Conservation (phyloP, 192 early-diverging fungal species). For the Dispira parvispora region DNA sequence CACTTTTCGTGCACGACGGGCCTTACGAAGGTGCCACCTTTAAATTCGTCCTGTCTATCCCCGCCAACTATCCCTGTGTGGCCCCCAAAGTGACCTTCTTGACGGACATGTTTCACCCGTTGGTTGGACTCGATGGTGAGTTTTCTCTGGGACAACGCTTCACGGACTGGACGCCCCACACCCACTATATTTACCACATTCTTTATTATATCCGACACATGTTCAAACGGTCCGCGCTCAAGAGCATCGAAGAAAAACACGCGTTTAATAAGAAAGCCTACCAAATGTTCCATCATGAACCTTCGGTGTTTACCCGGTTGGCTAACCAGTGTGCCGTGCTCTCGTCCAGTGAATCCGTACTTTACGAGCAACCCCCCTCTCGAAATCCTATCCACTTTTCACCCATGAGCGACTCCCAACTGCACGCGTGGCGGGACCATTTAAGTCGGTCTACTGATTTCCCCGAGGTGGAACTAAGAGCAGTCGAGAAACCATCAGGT, state of each 20-base stretch:
- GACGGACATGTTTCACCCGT: conserved; percentile 10
- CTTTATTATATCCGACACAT: conserved; percentile 2
- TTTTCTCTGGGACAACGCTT: conserved; percentile 6
- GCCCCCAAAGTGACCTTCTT: neutral
- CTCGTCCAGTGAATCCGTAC: neutral
- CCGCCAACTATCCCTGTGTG: neutral
- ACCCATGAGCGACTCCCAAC: neutral
- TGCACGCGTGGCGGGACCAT: neutral
- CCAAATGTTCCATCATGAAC: conserved; percentile 8
- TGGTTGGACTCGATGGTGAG: neutral
- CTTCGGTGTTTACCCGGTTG: neutral
- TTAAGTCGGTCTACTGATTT: neutral
- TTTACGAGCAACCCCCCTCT: neutral
- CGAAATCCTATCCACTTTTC: conserved; percentile 7
- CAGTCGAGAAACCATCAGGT: neutral
- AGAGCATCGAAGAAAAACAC: neutral
- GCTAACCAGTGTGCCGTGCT: conserved; percentile 8
- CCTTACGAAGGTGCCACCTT: conserved; percentile 8
- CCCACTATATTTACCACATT: conserved; percentile 2
- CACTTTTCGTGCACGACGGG: conserved; percentile 6
- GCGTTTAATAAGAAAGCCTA: neutral
- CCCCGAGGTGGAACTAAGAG: neutral
- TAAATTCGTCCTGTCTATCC: neutral
- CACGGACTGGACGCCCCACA: conserved; percentile 5
- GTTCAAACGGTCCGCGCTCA: neutral